These are phyloP conservation scores for Rhazya stricta DNA, from an alignment of 257 asterid species.

Conservation along the genomic window DNA sequence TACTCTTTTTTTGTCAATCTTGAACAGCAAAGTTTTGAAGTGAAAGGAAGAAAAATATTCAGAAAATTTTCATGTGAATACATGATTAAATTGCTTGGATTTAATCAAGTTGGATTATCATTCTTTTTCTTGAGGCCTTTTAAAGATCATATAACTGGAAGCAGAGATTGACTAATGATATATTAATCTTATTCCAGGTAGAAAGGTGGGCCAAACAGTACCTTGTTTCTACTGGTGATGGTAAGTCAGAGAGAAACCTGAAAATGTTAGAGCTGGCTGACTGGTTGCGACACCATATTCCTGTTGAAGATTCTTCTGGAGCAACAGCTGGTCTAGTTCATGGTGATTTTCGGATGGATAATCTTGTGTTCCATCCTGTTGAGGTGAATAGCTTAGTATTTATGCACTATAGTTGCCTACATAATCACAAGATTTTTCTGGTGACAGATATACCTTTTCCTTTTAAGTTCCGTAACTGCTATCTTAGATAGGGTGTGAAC, in stretches of 20 bases:
- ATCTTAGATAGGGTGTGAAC: neutral
- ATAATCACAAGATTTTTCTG: neutral
- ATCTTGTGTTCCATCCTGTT: constrained; percentile 89
- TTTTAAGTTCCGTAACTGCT: neutral
- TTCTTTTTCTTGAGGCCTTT: neutral
- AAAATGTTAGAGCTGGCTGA: constrained; percentile 78
- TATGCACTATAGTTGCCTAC: neutral
- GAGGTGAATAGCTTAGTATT: constrained; percentile 37
- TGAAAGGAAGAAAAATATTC: neutral
- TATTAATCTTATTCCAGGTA: constrained; percentile 44
- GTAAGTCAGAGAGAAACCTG: constrained; percentile 77
- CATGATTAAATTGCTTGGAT: neutral
- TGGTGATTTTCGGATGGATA: constrained; percentile 95
- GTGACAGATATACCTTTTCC: neutral
- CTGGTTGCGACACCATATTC: constrained; percentile 79
- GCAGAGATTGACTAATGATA: constrained; percentile 14
- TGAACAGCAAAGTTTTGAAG: constrained; percentile 1
- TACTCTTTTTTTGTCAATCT: neutral
- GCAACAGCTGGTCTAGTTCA: constrained; percentile 83
- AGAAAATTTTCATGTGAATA: neutral
- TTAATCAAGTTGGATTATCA: neutral
- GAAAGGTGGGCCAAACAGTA: constrained; percentile 97
- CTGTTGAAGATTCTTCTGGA: constrained; percentile 88
- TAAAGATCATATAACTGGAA: neutral
- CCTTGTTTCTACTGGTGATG: constrained; percentile 76